Percentiles rank a stretch among this genome's conserved stretches.
These are phyloP conservation scores for Komagataella pseudopastoris DNA, from an alignment of 805 yeast species.

Conservation along the genomic window DNA sequence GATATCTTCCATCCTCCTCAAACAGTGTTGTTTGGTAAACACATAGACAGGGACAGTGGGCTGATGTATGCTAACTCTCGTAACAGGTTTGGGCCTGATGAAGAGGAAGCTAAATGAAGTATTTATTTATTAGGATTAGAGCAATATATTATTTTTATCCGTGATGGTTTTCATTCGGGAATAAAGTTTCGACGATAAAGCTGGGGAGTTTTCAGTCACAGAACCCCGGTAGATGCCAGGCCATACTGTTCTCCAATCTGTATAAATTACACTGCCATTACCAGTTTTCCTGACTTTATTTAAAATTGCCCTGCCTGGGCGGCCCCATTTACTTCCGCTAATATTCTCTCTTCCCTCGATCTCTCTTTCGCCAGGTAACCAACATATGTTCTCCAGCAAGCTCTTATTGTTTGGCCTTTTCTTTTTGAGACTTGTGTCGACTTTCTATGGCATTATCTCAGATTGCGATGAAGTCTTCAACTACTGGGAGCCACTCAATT, in stretches of 20 bases:
- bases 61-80: slow-evolving; percentile 17
- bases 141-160: neutral
- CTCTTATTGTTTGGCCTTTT: slow-evolving; percentile 2
- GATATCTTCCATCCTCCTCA: slow-evolving; percentile 21
- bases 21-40: slow-evolving; percentile 20
- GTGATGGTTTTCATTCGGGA: neutral
- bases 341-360: neutral
- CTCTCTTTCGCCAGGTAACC: neutral
- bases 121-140: neutral
- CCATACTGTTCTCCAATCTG: too few species aligned
- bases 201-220: neutral
- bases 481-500: slow-evolving; percentile 89
- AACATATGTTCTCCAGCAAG: neutral
- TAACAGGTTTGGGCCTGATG: slow-evolving; percentile 10
- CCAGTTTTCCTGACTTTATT: too few species aligned
- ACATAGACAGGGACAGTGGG: slow-evolving; percentile 16
- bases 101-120: neutral
- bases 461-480: slow-evolving; percentile 92
- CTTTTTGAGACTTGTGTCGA: slow-evolving; percentile 21
- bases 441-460: slow-evolving; percentile 53
- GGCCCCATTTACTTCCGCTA: neutral
- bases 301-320: neutral
- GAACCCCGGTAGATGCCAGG: neutral
- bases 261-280: too few species aligned
- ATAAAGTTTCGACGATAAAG: neutral